Conservation (phyloP, 495 filamentous ascomycete genomes). For the Podospora appendiculata region DNA sequence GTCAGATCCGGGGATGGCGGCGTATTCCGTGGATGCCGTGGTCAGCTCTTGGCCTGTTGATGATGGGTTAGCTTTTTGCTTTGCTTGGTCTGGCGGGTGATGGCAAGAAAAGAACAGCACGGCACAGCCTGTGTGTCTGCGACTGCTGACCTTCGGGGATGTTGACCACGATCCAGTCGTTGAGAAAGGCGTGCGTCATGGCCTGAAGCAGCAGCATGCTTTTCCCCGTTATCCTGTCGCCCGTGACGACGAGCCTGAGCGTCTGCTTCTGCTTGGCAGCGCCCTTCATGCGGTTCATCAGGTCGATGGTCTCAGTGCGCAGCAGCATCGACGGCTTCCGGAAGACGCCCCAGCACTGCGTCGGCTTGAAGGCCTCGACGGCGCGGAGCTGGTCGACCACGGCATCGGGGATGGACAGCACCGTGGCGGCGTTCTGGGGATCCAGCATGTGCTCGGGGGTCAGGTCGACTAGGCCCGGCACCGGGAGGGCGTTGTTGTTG, state of each 20-base stretch:
- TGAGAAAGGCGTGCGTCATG: slow-evolving; percentile 72
- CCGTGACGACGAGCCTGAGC: slow-evolving; percentile 61
- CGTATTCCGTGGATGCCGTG: slow-evolving; percentile 71
- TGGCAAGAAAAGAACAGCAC: too few species aligned
- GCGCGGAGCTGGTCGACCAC: slow-evolving; percentile 72
- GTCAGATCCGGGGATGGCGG: slow-evolving; percentile 48
- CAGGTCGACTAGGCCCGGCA: slow-evolving; percentile 56
- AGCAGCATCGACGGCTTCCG: slow-evolving; percentile 67
- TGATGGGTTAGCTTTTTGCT: slow-evolving; percentile 9
- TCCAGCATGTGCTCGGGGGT: slow-evolving; percentile 46
- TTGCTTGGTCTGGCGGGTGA: too few species aligned
- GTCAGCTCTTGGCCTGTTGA: slow-evolving; percentile 72
- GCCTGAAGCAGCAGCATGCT: slow-evolving; percentile 79
- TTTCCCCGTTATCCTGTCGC: slow-evolving; percentile 71
- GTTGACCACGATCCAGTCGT: slow-evolving; percentile 81
- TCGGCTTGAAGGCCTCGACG: slow-evolving; percentile 82
- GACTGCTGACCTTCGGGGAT: slow-evolving; percentile 72
- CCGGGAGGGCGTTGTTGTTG: slow-evolving; percentile 83
- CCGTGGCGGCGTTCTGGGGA: slow-evolving; percentile 47
- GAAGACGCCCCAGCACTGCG: slow-evolving; percentile 84
- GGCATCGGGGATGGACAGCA: slow-evolving; percentile 61
- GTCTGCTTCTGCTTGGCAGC: slow-evolving; percentile 49
- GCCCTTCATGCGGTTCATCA: slow-evolving; percentile 52
- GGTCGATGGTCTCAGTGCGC: slow-evolving; percentile 62
- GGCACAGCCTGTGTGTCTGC: too few species aligned